Base-by-base conservation (phyloP, 768 basidiomycete species). In the Auricularia cornea region DNA sequence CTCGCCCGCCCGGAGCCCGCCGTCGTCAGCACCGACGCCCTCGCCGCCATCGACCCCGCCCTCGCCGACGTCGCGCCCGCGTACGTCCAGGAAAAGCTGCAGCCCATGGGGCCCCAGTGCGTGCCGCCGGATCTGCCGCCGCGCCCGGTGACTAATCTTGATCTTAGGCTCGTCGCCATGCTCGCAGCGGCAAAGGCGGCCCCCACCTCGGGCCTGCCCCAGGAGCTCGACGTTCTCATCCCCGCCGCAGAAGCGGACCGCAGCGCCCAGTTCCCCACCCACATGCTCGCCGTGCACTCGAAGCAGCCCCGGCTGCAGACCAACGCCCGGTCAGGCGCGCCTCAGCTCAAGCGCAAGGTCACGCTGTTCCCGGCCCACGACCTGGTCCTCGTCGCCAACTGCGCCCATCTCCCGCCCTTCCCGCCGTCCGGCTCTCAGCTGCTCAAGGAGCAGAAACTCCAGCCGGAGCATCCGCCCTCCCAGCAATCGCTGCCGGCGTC, bases 301-400 rank as follows among this genome's bases (percentile, higher is more conserved):
- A 52, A 64, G 38, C 80, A 83, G 62, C 75, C 77, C 67, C 73
- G 79, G 59, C 66, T 73, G 40, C 41, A 18, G 38, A 41, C 40
- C 10, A 38, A 38, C 14, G 20, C 28, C 10, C 64, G 14, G 12
- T 35, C 20, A n/a, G 16, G 29, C 29, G 16, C 67, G 3, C 72
- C 73, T 20, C 75, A 76, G 54, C 28, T 31, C 16, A 28, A 31
- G 54, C 80, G 82, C 63, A 70, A 75, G 16, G 78, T 82, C 52
- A 73, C 77, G 61, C 73, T 89, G 62, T 78, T 86, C 73, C 85
- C 88, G 3, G 77, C 84, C 0, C 88, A 89, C 75, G 79, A 81
- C 60, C 75, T 88, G 38, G 78, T 87, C 57, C 77, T 88, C 61
- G 85, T 86, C 1, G 77, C 84, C 2, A 76, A 84, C 66, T 89